Evolutionary conservation across 2,329 filamentous ascomycete genomes (phyloP), one percentile per base, ranked within the genome.

Genomic region (Chaetomiaceae sp.): DNA sequence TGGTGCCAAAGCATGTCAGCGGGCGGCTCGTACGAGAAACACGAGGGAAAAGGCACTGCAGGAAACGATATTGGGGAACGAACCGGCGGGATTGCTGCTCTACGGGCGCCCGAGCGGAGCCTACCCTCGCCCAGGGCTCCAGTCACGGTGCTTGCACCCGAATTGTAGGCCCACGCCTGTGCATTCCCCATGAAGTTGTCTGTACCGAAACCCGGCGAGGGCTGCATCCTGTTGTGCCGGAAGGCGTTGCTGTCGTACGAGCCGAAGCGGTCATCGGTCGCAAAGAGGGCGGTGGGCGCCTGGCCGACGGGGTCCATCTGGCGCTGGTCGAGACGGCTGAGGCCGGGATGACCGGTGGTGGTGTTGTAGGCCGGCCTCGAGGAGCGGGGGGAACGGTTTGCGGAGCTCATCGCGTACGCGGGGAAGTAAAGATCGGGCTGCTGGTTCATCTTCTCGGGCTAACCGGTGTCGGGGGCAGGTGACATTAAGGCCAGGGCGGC

Each of bases 141-240:
- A 36, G 61, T 63, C 39, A 67, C 63, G 22, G 65, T 67, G 46
- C 60, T 65, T 14, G 64, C 63, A 47, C 65, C 62, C 11, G 58
- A 55, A 44, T 65, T 66, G 59, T 66, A 66, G 38, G 60, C 53
- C 65, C 65, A 67, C 2, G 63, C 55, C 45, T 65, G 60, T 33
- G 58, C 56, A 53, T 65, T 66, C 37, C 59, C 61, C 15, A 64
- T 55, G 42, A 63, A 66, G 40, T 56, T 57, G 29, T 65, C 62
- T 3, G 58, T 56, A 37, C 53, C 56, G 46, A 63, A 62, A 31
- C 58, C 58, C 4, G 61, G 57, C 42, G 62, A 51, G 38, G 59
- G 59, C 37, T 51, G 60, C 55, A 58, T 54, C 44, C 59, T 59
- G 39, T 59, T 58, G 37, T 65, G 61, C 33, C 64, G 57, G 53